Evolutionary conservation across 257 asterid genomes (phyloP), one percentile per base, ranked within the genome.

Genomic region (Nicotiana tomentosiformis): DNA sequence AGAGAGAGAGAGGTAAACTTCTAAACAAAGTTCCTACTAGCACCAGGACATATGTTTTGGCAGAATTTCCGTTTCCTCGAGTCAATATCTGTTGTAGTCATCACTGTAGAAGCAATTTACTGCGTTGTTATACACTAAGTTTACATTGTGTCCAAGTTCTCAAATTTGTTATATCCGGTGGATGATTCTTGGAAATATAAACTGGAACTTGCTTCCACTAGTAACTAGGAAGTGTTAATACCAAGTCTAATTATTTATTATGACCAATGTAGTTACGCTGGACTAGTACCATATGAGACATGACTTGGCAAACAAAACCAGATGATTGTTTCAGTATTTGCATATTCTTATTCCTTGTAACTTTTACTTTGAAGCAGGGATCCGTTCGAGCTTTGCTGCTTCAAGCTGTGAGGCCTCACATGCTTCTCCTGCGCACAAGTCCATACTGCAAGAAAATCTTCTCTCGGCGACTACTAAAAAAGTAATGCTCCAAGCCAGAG

Each of bases 361-460:
- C 35, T 76, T 58, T 57, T 68, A n/a, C 81, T 18, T 49, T 66
- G 55, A 39, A 78, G 17, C 85, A 89, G 91, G 91, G 89, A 5
- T 51, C 83, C 15, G 58, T 64, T 39, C 91, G 80, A 29, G 51
- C 82, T 12, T 6, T 80, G 43, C 26, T 87, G 67, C 85, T 87
- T 29, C 80, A 84, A 62, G 89, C 88, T 58, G 57, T 87, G 78
- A 81, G 82, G 58, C 88, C 89, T 62, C 66, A 85, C 82, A 74
- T 74, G 82, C 23, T 51, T 57, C 86, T 87, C 60, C n/a, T 81
- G 66, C 86, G 86, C 62, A 67, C 85, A 66, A 89, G 81, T 85
- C 91, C 91, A 57, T 85, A 84, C 83, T 85, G 91, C 88, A 89
- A 87, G 85, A 89, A 85, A 83, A 89, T 89, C 65, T 89, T 89